These are phyloP conservation scores for Sisymbrium altissimum DNA, from an alignment of 345 rosid species.

Conservation along the genomic window DNA sequence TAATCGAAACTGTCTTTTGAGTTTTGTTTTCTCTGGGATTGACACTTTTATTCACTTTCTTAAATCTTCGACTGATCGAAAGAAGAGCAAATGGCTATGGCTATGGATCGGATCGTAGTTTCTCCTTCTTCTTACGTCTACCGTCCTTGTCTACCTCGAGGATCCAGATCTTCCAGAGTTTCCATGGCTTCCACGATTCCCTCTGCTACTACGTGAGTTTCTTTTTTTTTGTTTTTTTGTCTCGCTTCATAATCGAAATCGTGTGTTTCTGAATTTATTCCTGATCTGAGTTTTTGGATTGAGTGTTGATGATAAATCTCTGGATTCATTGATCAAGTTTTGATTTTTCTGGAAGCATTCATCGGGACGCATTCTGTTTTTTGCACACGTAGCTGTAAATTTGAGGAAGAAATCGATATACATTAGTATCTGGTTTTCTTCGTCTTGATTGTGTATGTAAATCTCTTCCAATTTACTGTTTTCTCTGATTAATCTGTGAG, in stretches of 20 bases:
- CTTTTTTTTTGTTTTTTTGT: neutral
- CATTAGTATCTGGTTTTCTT: neutral
- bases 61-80: neutral
- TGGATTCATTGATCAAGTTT: neutral
- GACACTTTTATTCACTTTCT: neutral
- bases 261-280: neutral
- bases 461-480: too few species aligned
- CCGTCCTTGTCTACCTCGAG: slow-evolving; percentile 27
- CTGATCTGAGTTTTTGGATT: slow-evolving; percentile 3
- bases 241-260: neutral
- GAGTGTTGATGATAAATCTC: slow-evolving; percentile 13
- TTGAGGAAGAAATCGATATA: neutral
- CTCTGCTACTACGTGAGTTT: slow-evolving; percentile 40
- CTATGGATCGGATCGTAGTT: slow-evolving; percentile 36
- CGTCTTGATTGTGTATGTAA: neutral
- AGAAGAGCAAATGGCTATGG: slow-evolving; percentile 40
- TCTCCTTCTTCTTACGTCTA: slow-evolving; percentile 29
- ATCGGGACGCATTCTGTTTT: neutral
- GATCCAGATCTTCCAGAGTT: slow-evolving; percentile 40
- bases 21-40: neutral
- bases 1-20: slow-evolving; percentile 11
- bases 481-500: neutral
- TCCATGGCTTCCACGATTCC: slow-evolving; percentile 50
- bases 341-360: neutral
- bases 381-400: neutral